Percentiles rank a stretch among this genome's conserved stretches.
phyloP scores from a whole-genome alignment of 345 rosid species.

The Ceriops zippeliana region DNA sequence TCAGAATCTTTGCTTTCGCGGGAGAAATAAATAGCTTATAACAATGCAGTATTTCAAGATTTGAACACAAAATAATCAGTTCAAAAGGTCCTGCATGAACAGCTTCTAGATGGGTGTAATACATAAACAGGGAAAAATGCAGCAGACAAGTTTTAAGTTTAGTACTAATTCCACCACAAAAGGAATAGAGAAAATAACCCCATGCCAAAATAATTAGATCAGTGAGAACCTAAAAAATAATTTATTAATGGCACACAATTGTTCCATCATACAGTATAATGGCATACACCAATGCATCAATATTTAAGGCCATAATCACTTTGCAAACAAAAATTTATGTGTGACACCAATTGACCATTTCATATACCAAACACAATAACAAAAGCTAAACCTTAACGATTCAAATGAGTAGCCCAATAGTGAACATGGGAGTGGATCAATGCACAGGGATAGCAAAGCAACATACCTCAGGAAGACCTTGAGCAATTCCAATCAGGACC shows the following conservation, averaged over 20 bases:
- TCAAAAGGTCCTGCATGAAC: not conserved
- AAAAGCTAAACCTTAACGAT: not conserved
- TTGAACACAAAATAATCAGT: not conserved
- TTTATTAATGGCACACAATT: not conserved
- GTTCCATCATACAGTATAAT: not conserved
- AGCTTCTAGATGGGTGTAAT: not conserved
- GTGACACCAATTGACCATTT: not conserved
- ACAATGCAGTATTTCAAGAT: not conserved
- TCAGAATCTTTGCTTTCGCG: not conserved
- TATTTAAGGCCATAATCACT: not conserved
- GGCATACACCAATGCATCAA: not conserved
- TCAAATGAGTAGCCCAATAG: not conserved
- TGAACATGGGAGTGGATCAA: not conserved
- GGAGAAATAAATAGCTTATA: not conserved
- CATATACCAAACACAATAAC: not conserved
- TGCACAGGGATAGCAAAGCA: not conserved
- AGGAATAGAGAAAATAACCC: not conserved
- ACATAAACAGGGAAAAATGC: not conserved
- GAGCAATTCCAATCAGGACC: slow-evolving; percentile 95
- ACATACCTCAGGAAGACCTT: slow-evolving; percentile 93
- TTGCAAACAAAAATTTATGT: not conserved
- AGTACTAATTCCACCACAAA: not conserved
- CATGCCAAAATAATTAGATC: not conserved
- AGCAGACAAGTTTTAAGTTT: not conserved
- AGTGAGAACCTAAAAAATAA: not conserved